Percentiles rank a stretch among this genome's conserved stretches.
Conservation (phyloP, 805 yeast genomes). For the Barnettozyma botsteinii region DNA sequence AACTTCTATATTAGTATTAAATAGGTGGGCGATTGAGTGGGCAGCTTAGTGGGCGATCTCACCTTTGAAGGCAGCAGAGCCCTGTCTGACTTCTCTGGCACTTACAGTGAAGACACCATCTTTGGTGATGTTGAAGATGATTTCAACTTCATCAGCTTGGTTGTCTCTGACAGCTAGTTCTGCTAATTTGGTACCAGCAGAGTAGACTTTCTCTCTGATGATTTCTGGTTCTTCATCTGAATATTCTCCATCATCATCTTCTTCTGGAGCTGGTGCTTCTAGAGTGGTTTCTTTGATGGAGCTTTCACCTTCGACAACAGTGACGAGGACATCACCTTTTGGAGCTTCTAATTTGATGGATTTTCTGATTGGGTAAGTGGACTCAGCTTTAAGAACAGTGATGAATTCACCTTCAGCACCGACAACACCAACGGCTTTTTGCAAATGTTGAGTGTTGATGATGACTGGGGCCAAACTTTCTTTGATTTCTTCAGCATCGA, state of each 20-base stretch:
- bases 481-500: constrained; percentile 73
- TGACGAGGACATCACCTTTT: constrained; percentile 56
- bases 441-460: constrained; percentile 80
- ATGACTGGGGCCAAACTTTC: constrained; percentile 82
- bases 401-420: constrained; percentile 66
- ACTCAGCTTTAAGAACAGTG: constrained; percentile 71
- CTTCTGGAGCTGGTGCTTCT: constrained; percentile 53
- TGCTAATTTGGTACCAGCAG: constrained; percentile 69
- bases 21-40: no score
- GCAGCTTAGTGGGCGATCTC: constrained; percentile 28
- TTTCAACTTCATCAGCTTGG: constrained; percentile 63
- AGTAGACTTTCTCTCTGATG: constrained; percentile 65
- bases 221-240: constrained; percentile 89
- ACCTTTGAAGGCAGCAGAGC: constrained; percentile 51
- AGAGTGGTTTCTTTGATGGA: constrained; percentile 75
- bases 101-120: constrained; percentile 54
- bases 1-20: not conserved
- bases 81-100: constrained; percentile 59
- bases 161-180: constrained; percentile 71
- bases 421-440: constrained; percentile 79
- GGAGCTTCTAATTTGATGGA: constrained; percentile 57
- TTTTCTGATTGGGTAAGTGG: constrained; percentile 88
- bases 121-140: constrained; percentile 47
- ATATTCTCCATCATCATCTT: constrained; percentile 47
- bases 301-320: constrained; percentile 81